Base-by-base conservation (phyloP, 225 moss, liverwort and hornwort species). In the Neckera pumila region DNA sequence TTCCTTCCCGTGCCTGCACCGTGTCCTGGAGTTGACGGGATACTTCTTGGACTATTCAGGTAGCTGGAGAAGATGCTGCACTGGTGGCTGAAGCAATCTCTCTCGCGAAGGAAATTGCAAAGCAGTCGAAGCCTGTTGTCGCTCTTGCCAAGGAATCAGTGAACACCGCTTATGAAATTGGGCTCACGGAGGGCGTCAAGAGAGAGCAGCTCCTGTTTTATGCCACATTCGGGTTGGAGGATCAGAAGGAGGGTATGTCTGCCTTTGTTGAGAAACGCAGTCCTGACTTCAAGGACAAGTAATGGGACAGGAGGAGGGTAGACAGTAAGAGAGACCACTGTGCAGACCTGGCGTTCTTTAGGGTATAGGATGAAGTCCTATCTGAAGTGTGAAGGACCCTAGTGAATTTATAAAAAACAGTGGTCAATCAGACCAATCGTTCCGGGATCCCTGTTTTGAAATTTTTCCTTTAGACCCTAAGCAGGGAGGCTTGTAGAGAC, bases 201-300 rank as follows among this genome's bases (percentile, higher is more conserved):
- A 92, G 91, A 84, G 97, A 98, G 91, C 97, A 97, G 91, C 92
- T 94, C 31, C 86, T 98, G 79, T 98, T 98, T 87, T 96, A 94
- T 86, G 88, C 95, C 30, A 92, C 96, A 71, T 98, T 97, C 75
- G 93, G 92, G 31, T 88, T 97, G 83, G 93, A 93, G 81, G 98
- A 98, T 92, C 95, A 96, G 90, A 97, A 95, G 88, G 98, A 98
- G 93, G 98, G 98, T 26, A 98, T 97, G 98, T 75, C 94, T 64
- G 97, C 97, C 21, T 97, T 98, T 70, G 95, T 94, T 72, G 96
- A 95, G 85, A 98, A 96, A 90, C 94, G 96, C 75, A 91, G 90
- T 86, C 93, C 96, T 13, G 80, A 95, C 21, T 98, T 98, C 87
- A 92, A 93, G 85, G 94, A 96, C 86, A 93, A 92, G 84, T 98